A percentile compares a stretch with the other conserved stretches of the same genome.
Conservation (phyloP, 176 grass and related monocot genomes). For the Triticum dicoccoides region DNA sequence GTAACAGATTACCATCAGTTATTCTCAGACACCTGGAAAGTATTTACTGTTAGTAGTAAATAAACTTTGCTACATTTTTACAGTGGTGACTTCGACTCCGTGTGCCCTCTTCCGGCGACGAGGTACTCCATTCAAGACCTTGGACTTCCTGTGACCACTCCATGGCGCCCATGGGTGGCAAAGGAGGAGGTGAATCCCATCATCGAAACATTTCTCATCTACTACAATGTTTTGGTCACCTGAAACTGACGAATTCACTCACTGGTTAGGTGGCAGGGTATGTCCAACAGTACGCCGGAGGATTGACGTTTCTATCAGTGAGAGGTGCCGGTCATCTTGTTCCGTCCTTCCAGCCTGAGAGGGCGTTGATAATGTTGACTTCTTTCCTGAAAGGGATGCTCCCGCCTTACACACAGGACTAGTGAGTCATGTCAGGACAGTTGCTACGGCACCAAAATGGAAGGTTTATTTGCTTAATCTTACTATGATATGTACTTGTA, state of each 20-base stretch:
- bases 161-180: constrained; percentile 54
- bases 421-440: background rate
- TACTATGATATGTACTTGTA: background rate
- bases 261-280: constrained; percentile 35
- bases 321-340: constrained; percentile 59
- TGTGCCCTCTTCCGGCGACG: constrained; percentile 42
- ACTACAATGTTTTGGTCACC: too few relatives aligned
- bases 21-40: too few relatives aligned
- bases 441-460: background rate
- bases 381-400: constrained; percentile 43
- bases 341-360: constrained; percentile 43
- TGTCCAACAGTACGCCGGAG: constrained; percentile 41
- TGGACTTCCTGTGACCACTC: constrained; percentile 25
- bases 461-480: background rate
- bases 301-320: constrained; percentile 45
- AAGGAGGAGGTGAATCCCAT: constrained; percentile 25
- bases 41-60: background rate
- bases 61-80: background rate
- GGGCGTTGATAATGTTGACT: constrained; percentile 26
- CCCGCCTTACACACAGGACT: constrained; percentile 23
- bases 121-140: constrained; percentile 36
- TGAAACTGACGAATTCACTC: background rate
- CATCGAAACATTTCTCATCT: too few relatives aligned
- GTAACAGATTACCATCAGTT: too few relatives aligned
- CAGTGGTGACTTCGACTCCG: constrained; percentile 45